Base-by-base conservation (phyloP, 257 asterid genomes). In the Oldenlandia corymbosa region DNA sequence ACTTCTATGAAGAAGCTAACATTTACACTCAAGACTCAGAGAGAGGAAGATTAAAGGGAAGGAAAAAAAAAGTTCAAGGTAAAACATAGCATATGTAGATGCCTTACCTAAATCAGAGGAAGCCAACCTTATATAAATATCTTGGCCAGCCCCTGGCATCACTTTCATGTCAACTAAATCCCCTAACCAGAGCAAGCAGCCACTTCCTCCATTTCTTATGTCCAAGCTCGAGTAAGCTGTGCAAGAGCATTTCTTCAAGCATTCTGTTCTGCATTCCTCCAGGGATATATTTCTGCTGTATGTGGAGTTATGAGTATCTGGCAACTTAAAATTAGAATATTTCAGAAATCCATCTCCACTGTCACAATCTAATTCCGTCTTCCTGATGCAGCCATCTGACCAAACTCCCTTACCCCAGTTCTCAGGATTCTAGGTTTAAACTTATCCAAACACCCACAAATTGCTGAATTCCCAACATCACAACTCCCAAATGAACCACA, bases 401-500 rank as follows among this genome's bases (percentile, higher is more conserved):
- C 71, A 67, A 24, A 56, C 58, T 39, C 63, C 71, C 2, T 32
- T 62, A 5, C 26, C 62, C 80, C 76, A 70, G 26, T 70, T 75
- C 10, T 55, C 70, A 16, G 24, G 58, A 62, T 42, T 32, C 53
- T 26, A 9, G 80, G 74, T 47, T 51, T 73, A 28, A 82, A 84
- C 5, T 68, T 56, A 1, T 71, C 62, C 23, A 85, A 27, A 59
- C 88, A 82, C 21, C 42, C 53, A 52, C 92, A 85, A 2, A 49
- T 34, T 0, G 79, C 79, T n/a, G 75, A 65, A 7, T 55, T 64
- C 17, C 24, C 60, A 7, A 55, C 24, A 17, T 34, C 62, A 64
- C 88, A 85, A 26, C 54, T 1, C 0, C 81, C 81, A n/a, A 69
- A 52, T 1, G 79, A 64, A 0, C 89, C 87, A 37, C 92, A 82